Base-by-base conservation (phyloP, 805 yeast species). In the Starmerella apicola region DNA sequence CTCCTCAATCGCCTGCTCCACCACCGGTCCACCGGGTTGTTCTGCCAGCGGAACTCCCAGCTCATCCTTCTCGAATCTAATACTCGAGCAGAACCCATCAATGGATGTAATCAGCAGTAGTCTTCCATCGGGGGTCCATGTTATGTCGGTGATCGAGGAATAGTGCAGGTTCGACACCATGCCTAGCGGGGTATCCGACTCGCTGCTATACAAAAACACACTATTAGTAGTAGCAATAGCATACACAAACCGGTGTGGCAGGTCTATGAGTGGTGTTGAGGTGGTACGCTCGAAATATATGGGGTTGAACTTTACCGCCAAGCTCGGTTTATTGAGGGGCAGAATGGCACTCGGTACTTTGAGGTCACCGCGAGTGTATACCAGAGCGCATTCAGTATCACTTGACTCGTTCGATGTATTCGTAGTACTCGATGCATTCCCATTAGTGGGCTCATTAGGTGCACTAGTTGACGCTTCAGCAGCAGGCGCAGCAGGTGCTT, bases 151-250 rank as follows among this genome's bases (percentile, higher is more conserved):
- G 25, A 91, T 68, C 1, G 91, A 74, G 2, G 93, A 77, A 53
- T 86, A 86, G 56, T 91, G 98, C 37, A 91, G 64, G 51, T 84
- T 84, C 0, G 81, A 70, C 3, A 79, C 78, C 12, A 72, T 62
- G 4, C 86, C 91, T 18, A 91, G 52, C 2, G 96, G 94, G 41
- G 67, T 59, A 20, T 66, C 52, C 24, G 68, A 66, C 46, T 77
- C 81, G 0, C 97, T 88, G 49, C 84, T 94, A 59, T 82, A 91
- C 2, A 91, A 62, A 7, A 79, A 53, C 10, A 91, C 79, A 12
- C 86, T 71, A 55, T 83, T 95, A 42, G 82, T 85, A 0, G 96
- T 86, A 0, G 95, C 97, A 16, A 91, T 80, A 0, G 96, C 97
- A 62, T 81, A 86, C 1, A 88, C 62, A 74, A 91, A 71, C 46